Evolutionary conservation across 164 flowering plant genomes (phyloP), one percentile per base, ranked within the genome.

Genomic region (Euptelea pleiosperma): DNA sequence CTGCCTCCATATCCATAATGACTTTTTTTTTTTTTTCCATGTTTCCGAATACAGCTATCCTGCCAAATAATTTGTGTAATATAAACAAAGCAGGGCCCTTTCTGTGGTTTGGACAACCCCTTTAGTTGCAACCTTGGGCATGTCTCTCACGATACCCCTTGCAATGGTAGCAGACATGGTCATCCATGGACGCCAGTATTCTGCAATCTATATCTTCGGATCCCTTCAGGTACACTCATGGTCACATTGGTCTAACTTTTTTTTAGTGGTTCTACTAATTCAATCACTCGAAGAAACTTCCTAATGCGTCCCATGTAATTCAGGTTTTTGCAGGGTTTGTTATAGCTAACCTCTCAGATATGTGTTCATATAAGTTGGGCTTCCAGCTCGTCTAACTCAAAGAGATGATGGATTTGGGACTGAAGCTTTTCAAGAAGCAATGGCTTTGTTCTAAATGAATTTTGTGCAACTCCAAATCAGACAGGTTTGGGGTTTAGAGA

Each of bases 81-180:
- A 26, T 7, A 2, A 31, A 31, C 26, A 16, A 54, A 29, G 18
- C 73, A 84, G 88, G 91, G 91, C 86, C 1, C 74, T 83, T 3
- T 79, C 79, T 30, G 86, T 85, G 54, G 81, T 85, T 24, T 85
- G 91, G 87, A 85, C 88, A 11, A 78, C 82, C 12, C 91, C 91
- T 8, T 53, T 85, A 43, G 82, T 85, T 10, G 82, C 91, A 24
- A 76, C 85, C 0, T 57, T 85, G 47, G 88, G 88, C 51, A 78
- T 79, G 82, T 85, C 88, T 9, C 72, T 83, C 43, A 81, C 85
- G 0, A 83, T 85, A 35, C 86, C 91, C 14, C 75, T 85, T 7
- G 91, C 91, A 8, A 83, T 85, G 88, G 48, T 76, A 35, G 91
- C 88, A 4, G 91, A 85, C 72, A 75, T 85, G 83, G 58, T 78